Base-by-base conservation (phyloP, 139 green algal species). In the Chlorella ohadii region DNA sequence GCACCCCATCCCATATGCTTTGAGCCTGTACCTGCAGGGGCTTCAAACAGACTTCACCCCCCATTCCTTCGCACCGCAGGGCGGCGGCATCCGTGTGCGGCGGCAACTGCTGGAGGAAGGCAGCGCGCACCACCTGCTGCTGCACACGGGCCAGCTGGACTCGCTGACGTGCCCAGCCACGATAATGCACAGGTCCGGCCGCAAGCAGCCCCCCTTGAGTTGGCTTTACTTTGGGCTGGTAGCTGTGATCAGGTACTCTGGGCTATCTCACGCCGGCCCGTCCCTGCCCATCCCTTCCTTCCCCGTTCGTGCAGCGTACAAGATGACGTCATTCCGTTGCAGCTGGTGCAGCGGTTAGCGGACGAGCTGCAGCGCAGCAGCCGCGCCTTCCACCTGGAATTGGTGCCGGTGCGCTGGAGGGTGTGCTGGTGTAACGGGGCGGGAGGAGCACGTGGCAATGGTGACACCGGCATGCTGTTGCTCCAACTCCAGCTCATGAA, bases 61-160 rank as follows among this genome's bases (percentile, higher is more conserved):
- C 33, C 38, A 17, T 17, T 20, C 71, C 39, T 34, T 78, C 4
- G 11, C 31, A 9, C 15, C 39, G 47, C 79, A 84, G 79, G 66
- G 44, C 2, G 79, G 79, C 47, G 66, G 79, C 67, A 78, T 84
- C 66, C 19, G 17, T 1, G 39, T 84, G 51, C 79, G 66, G 51
- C 79, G 67, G 31, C 31, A 17, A 20, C n/a, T 78, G 22, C 17
- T 84, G 0, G 65, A 84, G 7, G 44, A 84, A 3, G 79, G 67
- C 23, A 71, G 27, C 51, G 33, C 59, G 51, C 47, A 55, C n/a
- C 34, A 72, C 66, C 67, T 84, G 33, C 79, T 84, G 66, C 66
- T 84, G 79, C 67, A 70, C 47, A 84, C 64, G 0, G 64, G 64
- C n/a, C 78, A 68, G 47, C 44, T 84, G 33, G 79, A 78, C 55